Conservation (phyloP, 495 filamentous ascomycete genomes). For the Aspergillus asperescens region DNA sequence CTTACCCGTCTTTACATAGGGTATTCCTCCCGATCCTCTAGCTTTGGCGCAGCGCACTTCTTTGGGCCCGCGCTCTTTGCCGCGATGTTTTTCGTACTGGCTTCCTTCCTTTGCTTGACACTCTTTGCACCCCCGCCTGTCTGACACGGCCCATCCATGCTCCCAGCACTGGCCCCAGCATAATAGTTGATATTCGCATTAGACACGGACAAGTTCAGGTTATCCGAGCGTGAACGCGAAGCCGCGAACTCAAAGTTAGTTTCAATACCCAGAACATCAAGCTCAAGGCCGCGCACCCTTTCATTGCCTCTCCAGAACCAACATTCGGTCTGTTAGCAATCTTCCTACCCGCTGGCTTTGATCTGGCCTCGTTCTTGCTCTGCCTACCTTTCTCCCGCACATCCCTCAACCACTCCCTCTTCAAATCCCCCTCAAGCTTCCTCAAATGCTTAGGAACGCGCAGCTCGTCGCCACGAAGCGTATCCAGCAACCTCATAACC, state of each 20-base stretch:
- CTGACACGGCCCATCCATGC: not conserved
- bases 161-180: no score
- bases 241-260: not conserved
- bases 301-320: not conserved
- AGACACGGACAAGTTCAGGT: not conserved
- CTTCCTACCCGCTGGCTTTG: not conserved
- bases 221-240: not conserved
- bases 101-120: not conserved
- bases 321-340: not conserved
- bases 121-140: not conserved
- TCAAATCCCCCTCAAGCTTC: conserved; percentile 47
- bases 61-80: not conserved
- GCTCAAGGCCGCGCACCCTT: not conserved
- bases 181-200: not conserved
- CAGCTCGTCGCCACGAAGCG: conserved; percentile 40
- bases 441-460: conserved; percentile 37
- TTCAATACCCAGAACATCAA: not conserved
- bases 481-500: conserved; percentile 51
- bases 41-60: not conserved
- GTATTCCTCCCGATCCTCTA: not conserved
- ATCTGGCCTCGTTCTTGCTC: not conserved
- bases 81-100: not conserved
- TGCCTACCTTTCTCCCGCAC: not conserved
- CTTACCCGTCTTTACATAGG: not conserved
- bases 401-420: conserved; percentile 46